Evolutionary conservation across 2,329 filamentous ascomycete species (phyloP).

Genomic region (Lasiodiplodia gonubiensis): DNA sequence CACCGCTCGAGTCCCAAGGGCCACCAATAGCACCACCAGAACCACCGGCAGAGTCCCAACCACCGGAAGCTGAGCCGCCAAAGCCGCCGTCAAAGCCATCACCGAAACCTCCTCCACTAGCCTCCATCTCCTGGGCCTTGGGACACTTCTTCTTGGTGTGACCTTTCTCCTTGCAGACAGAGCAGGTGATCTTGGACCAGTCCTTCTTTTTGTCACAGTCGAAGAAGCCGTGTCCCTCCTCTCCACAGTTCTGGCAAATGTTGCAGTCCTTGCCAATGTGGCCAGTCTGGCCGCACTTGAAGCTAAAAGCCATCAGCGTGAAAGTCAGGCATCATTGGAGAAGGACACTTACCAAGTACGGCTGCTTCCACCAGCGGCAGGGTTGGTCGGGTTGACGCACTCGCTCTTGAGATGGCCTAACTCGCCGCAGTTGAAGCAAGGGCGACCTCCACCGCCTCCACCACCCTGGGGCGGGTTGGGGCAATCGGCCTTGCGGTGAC

Average conservation of each 20-base stretch:
- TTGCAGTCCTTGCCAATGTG: constrained; percentile 40
- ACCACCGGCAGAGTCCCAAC: background rate
- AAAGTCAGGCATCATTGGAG: background rate
- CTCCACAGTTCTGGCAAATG: constrained; percentile 66
- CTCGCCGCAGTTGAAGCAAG: constrained; percentile 37
- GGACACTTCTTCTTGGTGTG: constrained; percentile 25
- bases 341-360: constrained; percentile 12
- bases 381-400: constrained; percentile 37
- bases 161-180: constrained; percentile 56
- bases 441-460: constrained; percentile 31
- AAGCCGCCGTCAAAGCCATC: background rate
- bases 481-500: constrained; percentile 40
- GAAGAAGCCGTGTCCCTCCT: constrained; percentile 63
- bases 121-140: background rate
- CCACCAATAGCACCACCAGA: constrained; percentile 5
- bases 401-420: constrained; percentile 38
- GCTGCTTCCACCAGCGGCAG: constrained; percentile 30
- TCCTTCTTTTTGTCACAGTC: constrained; percentile 60
- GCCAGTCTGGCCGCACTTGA: constrained; percentile 37
- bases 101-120: background rate
- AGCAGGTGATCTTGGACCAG: constrained; percentile 64
- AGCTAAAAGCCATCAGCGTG: constrained; percentile 12
- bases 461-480: constrained; percentile 31
- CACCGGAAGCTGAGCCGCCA: background rate
- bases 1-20: constrained; percentile 1